Percentiles rank a stretch among this genome's conserved stretches.
Evolutionary conservation across 768 basidiomycete species (phyloP).

Genomic region (Leccinum boreale): DNA sequence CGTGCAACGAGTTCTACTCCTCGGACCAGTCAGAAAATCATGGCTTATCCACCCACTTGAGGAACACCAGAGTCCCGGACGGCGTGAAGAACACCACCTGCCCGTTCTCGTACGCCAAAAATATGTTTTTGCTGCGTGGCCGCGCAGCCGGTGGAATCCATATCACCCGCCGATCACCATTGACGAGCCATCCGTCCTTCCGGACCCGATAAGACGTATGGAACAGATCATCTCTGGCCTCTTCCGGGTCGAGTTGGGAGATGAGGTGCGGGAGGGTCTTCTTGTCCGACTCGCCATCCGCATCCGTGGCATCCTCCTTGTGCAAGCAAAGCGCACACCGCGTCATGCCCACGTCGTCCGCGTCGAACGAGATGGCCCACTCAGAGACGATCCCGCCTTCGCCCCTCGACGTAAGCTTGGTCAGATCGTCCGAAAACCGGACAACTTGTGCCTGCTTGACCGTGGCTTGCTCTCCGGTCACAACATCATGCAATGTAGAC

Average conservation of each 20-base stretch:
- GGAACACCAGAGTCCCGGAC: too few species aligned
- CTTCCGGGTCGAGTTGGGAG: too few species aligned
- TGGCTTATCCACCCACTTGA: too few species aligned
- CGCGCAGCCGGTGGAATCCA: too few species aligned
- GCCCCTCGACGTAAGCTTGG: slow-evolving; percentile 4
- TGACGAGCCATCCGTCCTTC: slow-evolving; percentile 19
- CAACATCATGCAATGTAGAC: slow-evolving; percentile 10
- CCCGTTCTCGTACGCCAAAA: too few species aligned
- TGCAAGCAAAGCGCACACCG: background rate
- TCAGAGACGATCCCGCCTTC: background rate
- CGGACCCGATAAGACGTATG: slow-evolving; percentile 13
- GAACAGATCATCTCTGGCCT: slow-evolving; percentile 1
- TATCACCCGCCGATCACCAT: too few species aligned
- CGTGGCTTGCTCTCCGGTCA: slow-evolving; percentile 1
- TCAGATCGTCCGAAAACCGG: slow-evolving; percentile 9
- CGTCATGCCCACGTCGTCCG: background rate
- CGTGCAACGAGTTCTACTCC: too few species aligned
- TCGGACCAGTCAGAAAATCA: too few species aligned
- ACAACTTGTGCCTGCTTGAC: slow-evolving; percentile 2
- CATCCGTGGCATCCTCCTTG: background rate
- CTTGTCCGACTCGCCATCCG: background rate
- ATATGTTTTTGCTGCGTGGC: too few species aligned
- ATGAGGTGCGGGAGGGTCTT: too few species aligned
- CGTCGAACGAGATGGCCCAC: slow-evolving; percentile 7
- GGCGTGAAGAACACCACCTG: too few species aligned